These are phyloP conservation scores for Naganishia vaughanmartiniae DNA, from an alignment of 768 basidiomycete genomes.

Conservation along the genomic window DNA sequence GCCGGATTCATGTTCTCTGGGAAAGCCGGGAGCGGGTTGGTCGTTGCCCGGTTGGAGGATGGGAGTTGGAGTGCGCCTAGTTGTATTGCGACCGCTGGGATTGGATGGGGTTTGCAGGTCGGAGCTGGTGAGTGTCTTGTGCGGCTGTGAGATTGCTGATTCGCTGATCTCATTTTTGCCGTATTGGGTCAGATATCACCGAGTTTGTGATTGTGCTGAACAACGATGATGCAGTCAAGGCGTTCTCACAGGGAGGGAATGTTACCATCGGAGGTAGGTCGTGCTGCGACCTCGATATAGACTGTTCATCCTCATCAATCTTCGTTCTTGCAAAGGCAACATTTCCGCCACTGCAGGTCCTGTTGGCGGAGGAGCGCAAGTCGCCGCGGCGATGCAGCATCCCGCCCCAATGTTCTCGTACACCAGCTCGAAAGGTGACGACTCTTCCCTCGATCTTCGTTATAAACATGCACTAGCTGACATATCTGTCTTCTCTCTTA, in stretches of 20 bases:
- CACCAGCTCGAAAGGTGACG: constrained; percentile 85
- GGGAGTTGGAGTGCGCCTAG: constrained; percentile 97
- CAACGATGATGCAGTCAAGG: constrained; percentile 89
- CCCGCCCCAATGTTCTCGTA: constrained; percentile 98
- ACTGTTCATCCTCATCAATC: not conserved
- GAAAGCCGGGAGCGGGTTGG: constrained; percentile 87
- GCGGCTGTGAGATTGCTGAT: not conserved
- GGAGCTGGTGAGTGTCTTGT: constrained; percentile 69
- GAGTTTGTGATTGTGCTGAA: constrained; percentile 98
- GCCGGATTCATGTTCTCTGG: constrained; percentile 91
- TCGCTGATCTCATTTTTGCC: not conserved
- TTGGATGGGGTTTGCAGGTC: constrained; percentile 63
- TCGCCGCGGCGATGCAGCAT: constrained; percentile 71
- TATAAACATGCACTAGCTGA: not conserved
- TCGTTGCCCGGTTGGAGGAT: constrained; percentile 87
- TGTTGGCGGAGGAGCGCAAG: constrained; percentile 87
- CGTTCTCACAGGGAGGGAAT: constrained; percentile 93
- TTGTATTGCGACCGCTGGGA: constrained; percentile 90
- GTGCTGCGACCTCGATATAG: not conserved
- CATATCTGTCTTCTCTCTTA: constrained; percentile 49
- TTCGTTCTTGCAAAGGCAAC: constrained; percentile 36
- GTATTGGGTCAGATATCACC: constrained; percentile 40
- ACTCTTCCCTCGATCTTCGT: not conserved
- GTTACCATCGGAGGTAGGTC: constrained; percentile 82
- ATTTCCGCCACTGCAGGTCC: constrained; percentile 76